Evolutionary conservation across 148 eudicot genomes (phyloP).

Genomic region (Vaccinium myrtillus): DNA sequence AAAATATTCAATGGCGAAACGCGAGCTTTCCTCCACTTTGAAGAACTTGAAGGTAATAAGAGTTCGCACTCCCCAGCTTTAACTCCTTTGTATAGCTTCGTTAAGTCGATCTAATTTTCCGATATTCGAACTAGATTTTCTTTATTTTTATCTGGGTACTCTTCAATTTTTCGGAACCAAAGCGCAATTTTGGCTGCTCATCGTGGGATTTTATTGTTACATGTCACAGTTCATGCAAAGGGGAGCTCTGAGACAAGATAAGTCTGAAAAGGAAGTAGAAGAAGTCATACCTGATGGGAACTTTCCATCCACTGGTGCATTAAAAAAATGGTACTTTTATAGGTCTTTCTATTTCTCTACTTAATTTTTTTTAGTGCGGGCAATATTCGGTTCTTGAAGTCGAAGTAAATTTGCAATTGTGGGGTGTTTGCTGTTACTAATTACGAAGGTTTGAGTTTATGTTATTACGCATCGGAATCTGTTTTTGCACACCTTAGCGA

Average conservation of each 20-base stretch:
- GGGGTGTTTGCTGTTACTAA: background rate
- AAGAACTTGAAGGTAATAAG: slow-evolving; percentile 74
- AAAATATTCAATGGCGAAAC: slow-evolving; percentile 55
- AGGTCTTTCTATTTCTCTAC: background rate
- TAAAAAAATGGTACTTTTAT: slow-evolving; percentile 64
- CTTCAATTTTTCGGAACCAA: slow-evolving; percentile 12
- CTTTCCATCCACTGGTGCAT: slow-evolving; percentile 44
- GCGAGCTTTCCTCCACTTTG: slow-evolving; percentile 70
- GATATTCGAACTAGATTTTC: background rate
- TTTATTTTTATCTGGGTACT: background rate
- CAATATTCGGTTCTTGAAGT: background rate
- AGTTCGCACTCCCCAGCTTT: background rate
- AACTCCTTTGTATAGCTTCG: background rate
- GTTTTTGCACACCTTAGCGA: background rate
- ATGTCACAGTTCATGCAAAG: slow-evolving; percentile 86
- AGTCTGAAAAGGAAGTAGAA: slow-evolving; percentile 29
- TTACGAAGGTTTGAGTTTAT: background rate
- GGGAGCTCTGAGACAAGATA: slow-evolving; percentile 31
- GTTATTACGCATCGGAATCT: background rate
- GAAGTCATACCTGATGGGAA: slow-evolving; percentile 44
- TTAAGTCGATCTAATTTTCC: background rate
- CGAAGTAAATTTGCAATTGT: background rate
- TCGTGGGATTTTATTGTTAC: slow-evolving; percentile 12
- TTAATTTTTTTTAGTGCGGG: background rate
- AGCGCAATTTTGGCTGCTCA: slow-evolving; percentile 12